These are phyloP conservation scores for Aspergillus tanneri DNA, from an alignment of 2,329 filamentous ascomycete species.

Conservation along the genomic window DNA sequence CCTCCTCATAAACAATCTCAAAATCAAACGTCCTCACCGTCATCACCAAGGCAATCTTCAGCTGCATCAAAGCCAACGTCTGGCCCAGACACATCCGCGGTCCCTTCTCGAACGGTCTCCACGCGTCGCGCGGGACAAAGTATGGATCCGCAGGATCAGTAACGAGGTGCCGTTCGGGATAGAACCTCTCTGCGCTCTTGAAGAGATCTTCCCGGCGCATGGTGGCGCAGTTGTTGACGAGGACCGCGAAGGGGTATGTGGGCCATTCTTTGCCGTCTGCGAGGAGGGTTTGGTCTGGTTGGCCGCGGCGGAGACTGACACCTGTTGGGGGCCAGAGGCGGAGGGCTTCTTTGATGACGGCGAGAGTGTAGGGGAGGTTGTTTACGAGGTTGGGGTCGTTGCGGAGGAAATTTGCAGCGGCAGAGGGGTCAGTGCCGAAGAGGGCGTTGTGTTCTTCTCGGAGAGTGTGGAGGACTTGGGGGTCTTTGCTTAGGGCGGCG, in stretches of 20 bases:
- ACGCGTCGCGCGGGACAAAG: constrained; percentile 40
- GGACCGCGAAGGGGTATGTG: constrained; percentile 15
- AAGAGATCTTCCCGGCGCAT: constrained; percentile 19
- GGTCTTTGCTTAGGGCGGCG: constrained; percentile 41
- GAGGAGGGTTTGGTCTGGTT: constrained; percentile 9
- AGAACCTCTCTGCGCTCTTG: constrained; percentile 27
- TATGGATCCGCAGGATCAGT: constrained; percentile 25
- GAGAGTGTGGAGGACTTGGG: constrained; percentile 36
- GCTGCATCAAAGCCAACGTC: too few relatives aligned
- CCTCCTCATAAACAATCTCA: constrained; percentile 7
- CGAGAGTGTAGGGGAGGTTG: constrained; percentile 53
- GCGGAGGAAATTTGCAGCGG: constrained; percentile 41
- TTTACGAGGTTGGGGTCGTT: constrained; percentile 50
- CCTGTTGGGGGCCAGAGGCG: constrained; percentile 51
- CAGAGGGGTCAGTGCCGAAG: constrained; percentile 46
- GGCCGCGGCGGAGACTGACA: constrained; percentile 17
- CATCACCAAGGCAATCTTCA: too few relatives aligned
- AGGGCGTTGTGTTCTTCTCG: constrained; percentile 54
- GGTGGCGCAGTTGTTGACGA: constrained; percentile 19
- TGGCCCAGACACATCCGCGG: constrained; percentile 52
- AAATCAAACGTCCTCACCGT: too few relatives aligned
- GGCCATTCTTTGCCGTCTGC: constrained; percentile 17
- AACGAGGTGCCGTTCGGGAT: constrained; percentile 39
- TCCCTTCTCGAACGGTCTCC: constrained; percentile 51
- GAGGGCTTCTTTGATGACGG: constrained; percentile 56